These are phyloP conservation scores for Arxiozyma telluris DNA, from an alignment of 1,139 yeast genomes.

Conservation along the genomic window DNA sequence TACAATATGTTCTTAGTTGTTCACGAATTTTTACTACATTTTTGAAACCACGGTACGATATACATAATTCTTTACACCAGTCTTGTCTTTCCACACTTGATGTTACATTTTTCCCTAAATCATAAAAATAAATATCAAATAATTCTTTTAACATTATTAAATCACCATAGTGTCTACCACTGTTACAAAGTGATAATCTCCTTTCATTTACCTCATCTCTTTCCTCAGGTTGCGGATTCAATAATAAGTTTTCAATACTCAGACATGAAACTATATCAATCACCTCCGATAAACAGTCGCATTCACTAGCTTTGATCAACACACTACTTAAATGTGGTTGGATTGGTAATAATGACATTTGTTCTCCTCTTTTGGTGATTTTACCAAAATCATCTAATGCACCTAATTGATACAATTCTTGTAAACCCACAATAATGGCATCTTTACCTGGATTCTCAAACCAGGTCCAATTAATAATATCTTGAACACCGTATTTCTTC, in stretches of 20 bases:
- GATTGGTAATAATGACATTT: constrained; percentile 83
- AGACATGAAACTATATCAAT: constrained; percentile 87
- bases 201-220: constrained; percentile 67
- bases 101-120: constrained; percentile 39
- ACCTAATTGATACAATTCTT: constrained; percentile 65
- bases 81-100: constrained; percentile 38
- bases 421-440: constrained; percentile 66
- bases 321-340: constrained; percentile 92
- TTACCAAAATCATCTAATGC: constrained; percentile 73
- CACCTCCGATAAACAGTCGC: constrained; percentile 53
- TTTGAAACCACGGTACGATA: constrained; percentile 71
- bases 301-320: constrained; percentile 56
- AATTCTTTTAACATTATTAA: constrained; percentile 74
- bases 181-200: constrained; percentile 54
- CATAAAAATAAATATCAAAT: constrained; percentile 48
- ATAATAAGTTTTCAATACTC: constrained; percentile 78
- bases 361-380: constrained; percentile 65
- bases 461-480: constrained; percentile 85
- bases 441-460: constrained; percentile 81
- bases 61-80: constrained; percentile 77
- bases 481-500: constrained; percentile 75
- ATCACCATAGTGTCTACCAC: constrained; percentile 72
- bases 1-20: constrained; percentile 70
- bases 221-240: constrained; percentile 70
- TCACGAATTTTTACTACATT: constrained; percentile 67